Evolutionary conservation across 2,329 filamentous ascomycete species (phyloP).

Genomic region (Ascomycota sp.): DNA sequence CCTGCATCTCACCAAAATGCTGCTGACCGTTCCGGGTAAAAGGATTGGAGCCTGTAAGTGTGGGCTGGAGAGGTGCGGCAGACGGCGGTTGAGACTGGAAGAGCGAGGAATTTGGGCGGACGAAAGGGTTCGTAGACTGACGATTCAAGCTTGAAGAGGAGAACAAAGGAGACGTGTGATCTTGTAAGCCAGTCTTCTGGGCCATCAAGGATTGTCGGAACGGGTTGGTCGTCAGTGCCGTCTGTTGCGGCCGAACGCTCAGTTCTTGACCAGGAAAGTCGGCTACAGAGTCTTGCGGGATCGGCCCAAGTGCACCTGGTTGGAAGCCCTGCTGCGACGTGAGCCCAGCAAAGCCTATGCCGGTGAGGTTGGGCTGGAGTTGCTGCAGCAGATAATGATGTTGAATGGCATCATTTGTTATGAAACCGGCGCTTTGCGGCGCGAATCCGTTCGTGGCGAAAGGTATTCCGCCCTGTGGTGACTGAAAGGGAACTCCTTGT

Average conservation of each 20-base stretch:
- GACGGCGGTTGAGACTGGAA: conserved; percentile 7
- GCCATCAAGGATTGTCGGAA: conserved; percentile 69
- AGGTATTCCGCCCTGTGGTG: conserved; percentile 15
- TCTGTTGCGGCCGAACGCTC: conserved; percentile 20
- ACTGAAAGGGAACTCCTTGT: conserved; percentile 16
- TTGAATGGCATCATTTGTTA: conserved; percentile 12
- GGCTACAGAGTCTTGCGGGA: conserved; percentile 35
- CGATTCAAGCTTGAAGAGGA: conserved; percentile 24
- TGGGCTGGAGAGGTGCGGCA: conserved; percentile 22
- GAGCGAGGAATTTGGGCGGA: conserved; percentile 28
- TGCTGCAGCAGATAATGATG: conserved; percentile 12
- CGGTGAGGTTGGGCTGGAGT: conserved; percentile 33
- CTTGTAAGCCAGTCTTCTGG: conserved; percentile 27
- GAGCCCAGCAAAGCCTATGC: conserved; percentile 70
- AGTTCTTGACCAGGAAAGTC: conserved; percentile 20
- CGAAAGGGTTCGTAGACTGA: conserved; percentile 75
- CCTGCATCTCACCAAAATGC: conserved; percentile 13
- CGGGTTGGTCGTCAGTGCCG: conserved; percentile 53
- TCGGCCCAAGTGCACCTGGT: conserved; percentile 28
- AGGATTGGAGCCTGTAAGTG: conserved; percentile 36
- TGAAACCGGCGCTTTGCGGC: conserved; percentile 9
- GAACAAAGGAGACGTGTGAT: conserved; percentile 15
- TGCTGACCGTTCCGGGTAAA: conserved; percentile 27
- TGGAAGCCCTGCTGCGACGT: conserved; percentile 39
- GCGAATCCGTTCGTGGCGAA: conserved; percentile 8